Base-by-base conservation (phyloP, 1,284 basidiomycete genomes). In the Cryptococcus jaspeensis region DNA sequence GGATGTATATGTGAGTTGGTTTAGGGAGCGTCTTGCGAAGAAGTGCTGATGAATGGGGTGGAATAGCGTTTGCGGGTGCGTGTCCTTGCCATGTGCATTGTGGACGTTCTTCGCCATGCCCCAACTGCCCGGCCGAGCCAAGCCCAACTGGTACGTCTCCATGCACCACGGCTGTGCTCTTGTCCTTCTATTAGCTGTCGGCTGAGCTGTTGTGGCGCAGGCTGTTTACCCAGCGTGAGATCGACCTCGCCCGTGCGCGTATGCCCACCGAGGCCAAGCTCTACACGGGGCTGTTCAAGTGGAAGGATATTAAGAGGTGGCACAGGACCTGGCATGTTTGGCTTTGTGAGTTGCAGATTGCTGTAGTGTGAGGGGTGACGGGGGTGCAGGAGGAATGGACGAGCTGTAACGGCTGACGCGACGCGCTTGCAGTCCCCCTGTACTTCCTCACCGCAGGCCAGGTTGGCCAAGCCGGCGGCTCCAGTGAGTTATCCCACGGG, bases 91-190 rank as follows among this genome's bases (percentile, higher is more conserved):
- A 15, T 66, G 64, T 44, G 64, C 64, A 0, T 12, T 63, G 6
- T 68, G 66, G 66, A 68, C 66, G 1, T 53, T 61, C 39, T 60
- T 68, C 50, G 66, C 66, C 5, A 68, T 68, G 64, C 66, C 64
- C 5, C 57, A 68, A 32, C 56, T 68, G 0, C 66, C 66, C 23
- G 51, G 56, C n/a, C 55, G 66, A 46, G 64, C 64, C 37, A 62
- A 62, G 46, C 51, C 64, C 16, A 68, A 68, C 43, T 68, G 66
- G 66, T 65, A 32, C 42, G 57, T 52, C 25, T 35, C 9, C 45
- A 50, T 23, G 6, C 16, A 4, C 47, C 9, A 38, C n/a, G 15
- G n/a, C 28, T 11, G 25, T 32, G 16, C 8, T 16, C 11, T n/a
- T 12, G 3, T 44, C 13, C 13, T 11, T 50, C 25, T 37, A 12